Evolutionary conservation across 2,329 filamentous ascomycete genomes (phyloP).

Genomic region (Rosellinia necatrix): DNA sequence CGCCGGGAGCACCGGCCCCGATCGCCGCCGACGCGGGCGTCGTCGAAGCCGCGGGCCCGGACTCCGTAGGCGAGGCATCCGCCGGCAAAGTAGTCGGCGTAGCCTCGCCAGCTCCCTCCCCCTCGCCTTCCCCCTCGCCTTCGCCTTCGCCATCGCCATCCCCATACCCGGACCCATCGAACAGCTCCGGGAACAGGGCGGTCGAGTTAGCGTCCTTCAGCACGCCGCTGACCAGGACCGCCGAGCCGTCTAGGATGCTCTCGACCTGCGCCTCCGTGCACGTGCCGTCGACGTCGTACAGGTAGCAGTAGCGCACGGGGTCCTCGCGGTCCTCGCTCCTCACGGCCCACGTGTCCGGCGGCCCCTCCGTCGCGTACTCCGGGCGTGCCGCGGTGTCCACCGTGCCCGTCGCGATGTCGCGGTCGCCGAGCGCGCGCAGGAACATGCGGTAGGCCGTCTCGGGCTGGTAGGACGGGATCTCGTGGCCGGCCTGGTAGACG

Average conservation of each 20-base stretch:
- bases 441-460: slow-evolving; percentile 55
- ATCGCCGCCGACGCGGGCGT: slow-evolving; percentile 17
- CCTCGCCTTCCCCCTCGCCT: too few relatives aligned
- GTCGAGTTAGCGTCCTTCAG: slow-evolving; percentile 39
- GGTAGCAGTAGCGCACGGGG: slow-evolving; percentile 60
- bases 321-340: slow-evolving; percentile 52
- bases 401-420: slow-evolving; percentile 55
- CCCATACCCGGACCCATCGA: slow-evolving; percentile 16
- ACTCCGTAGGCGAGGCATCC: slow-evolving; percentile 14
- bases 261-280: slow-evolving; percentile 55
- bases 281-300: slow-evolving; percentile 55
- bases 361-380: slow-evolving; percentile 38
- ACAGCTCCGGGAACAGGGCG: slow-evolving; percentile 36
- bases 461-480: slow-evolving; percentile 58
- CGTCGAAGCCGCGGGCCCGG: slow-evolving; percentile 9
- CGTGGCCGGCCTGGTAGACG: slow-evolving; percentile 62
- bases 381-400: slow-evolving; percentile 56
- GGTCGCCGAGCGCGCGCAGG: slow-evolving; percentile 55
- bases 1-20: background rate
- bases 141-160: background rate
- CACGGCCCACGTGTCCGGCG: slow-evolving; percentile 49
- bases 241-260: slow-evolving; percentile 44
- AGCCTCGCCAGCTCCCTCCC: background rate
- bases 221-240: slow-evolving; percentile 42
- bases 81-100: slow-evolving; percentile 5